phyloP scores from a whole-genome alignment of 2,329 filamentous ascomycete genomes.

The Waltergamsia citrina region DNA sequence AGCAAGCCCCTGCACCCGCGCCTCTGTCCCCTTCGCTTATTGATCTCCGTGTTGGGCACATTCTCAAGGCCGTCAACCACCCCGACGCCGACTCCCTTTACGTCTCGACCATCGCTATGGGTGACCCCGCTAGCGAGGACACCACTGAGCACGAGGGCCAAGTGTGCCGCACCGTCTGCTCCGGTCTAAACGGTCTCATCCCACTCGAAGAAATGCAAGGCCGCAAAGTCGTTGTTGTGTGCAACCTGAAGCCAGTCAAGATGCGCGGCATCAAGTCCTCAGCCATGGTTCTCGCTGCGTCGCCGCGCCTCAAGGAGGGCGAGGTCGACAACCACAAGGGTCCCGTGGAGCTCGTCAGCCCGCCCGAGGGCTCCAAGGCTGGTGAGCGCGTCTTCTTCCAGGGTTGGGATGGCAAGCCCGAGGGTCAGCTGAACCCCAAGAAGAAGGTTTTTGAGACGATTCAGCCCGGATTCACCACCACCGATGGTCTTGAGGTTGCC shows the following conservation, averaged over 20 bases:
- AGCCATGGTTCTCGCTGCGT: constrained; percentile 93
- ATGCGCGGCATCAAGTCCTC: constrained; percentile 79
- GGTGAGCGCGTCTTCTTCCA: constrained; percentile 90
- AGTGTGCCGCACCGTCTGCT: constrained; percentile 90
- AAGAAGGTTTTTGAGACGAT: constrained; percentile 99
- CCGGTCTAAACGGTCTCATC: constrained; percentile 85
- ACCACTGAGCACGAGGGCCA: constrained; percentile 88
- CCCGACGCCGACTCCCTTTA: constrained; percentile 94
- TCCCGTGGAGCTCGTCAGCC: constrained; percentile 84
- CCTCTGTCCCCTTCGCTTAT: constrained; percentile 79
- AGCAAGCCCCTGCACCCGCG: constrained; percentile 58
- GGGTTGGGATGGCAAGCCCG: constrained; percentile 87
- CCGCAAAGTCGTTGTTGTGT: constrained; percentile 89
- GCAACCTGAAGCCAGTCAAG: constrained; percentile 97
- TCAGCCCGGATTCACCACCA: constrained; percentile 94
- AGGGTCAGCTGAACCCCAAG: constrained; percentile 93
- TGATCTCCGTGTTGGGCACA: constrained; percentile 93
- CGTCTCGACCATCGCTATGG: constrained; percentile 91
- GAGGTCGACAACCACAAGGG: constrained; percentile 79
- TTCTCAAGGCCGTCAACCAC: constrained; percentile 90
- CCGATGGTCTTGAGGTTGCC: constrained; percentile 66
- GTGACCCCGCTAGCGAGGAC: constrained; percentile 81
- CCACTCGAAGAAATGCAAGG: constrained; percentile 95
- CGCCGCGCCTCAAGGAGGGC: constrained; percentile 71
- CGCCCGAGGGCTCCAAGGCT: constrained; percentile 67